Evolutionary conservation across 2,329 filamentous ascomycete species (phyloP).

Genomic region (Alternaria metachromatica): DNA sequence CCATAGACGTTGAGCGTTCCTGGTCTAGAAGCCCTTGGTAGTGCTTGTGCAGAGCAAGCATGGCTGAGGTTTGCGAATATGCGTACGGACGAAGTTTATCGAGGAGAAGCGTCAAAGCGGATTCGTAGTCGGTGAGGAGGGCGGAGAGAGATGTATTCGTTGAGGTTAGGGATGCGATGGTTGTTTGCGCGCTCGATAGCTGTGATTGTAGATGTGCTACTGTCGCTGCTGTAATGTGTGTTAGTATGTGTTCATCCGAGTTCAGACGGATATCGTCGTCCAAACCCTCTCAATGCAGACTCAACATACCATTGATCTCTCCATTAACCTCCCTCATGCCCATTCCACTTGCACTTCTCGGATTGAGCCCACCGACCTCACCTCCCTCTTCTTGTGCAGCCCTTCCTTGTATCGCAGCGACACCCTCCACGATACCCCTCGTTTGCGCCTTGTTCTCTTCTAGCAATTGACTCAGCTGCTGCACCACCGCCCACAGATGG

Average conservation of each 20-base stretch:
- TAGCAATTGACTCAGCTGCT: constrained; percentile 49
- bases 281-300: neutral
- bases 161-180: constrained; percentile 32
- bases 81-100: constrained; percentile 43
- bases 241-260: constrained; percentile 4
- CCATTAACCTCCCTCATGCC: constrained; percentile 44
- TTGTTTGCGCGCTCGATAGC: constrained; percentile 37
- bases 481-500: constrained; percentile 50
- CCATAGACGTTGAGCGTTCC: constrained; percentile 53
- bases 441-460: constrained; percentile 51
- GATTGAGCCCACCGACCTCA: constrained; percentile 11
- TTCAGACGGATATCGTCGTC: neutral
- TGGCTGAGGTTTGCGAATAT: constrained; percentile 52
- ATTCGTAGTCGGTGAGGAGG: constrained; percentile 53
- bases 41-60: constrained; percentile 55
- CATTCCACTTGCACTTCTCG: constrained; percentile 8
- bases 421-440: constrained; percentile 46
- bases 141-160: constrained; percentile 34
- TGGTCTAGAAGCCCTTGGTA: constrained; percentile 55
- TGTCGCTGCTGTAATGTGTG: constrained; percentile 31
- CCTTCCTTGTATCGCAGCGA: constrained; percentile 47
- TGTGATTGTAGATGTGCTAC: constrained; percentile 41
- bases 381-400: constrained; percentile 43
- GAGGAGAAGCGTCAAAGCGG: constrained; percentile 47
- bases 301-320: constrained; percentile 39